These are phyloP conservation scores for Aspergillus niger DNA, from an alignment of 2,329 filamentous ascomycete genomes.

Conservation along the genomic window DNA sequence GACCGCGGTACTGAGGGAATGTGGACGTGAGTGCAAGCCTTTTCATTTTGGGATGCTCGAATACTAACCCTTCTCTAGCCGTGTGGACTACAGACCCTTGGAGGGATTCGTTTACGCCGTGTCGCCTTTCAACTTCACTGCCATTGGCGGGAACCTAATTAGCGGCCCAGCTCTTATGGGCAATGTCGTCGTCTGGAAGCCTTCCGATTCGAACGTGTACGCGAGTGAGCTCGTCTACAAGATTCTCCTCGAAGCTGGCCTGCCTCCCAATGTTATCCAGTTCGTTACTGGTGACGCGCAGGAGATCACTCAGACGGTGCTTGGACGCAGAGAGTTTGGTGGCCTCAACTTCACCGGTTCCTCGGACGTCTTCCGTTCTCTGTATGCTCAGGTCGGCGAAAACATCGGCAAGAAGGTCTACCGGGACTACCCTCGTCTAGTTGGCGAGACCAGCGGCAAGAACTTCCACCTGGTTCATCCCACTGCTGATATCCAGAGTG, in stretches of 20 bases:
- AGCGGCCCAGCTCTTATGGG: slow-evolving; percentile 83
- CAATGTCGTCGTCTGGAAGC: slow-evolving; percentile 96
- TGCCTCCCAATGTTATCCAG: slow-evolving; percentile 86
- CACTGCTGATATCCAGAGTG: slow-evolving; percentile 73
- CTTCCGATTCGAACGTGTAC: slow-evolving; percentile 79
- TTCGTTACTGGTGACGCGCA: slow-evolving; percentile 87
- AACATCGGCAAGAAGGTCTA: slow-evolving; percentile 79
- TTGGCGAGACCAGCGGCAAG: slow-evolving; percentile 87
- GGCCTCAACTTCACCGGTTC: slow-evolving; percentile 89
- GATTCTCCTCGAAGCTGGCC: slow-evolving; percentile 86
- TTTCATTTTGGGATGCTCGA: too few relatives aligned
- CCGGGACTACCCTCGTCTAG: slow-evolving; percentile 77
- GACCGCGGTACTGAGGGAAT: slow-evolving; percentile 76
- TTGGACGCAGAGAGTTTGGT: slow-evolving; percentile 77
- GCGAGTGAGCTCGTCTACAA: slow-evolving; percentile 87
- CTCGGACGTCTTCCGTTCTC: slow-evolving; percentile 81
- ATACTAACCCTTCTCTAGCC: slow-evolving; percentile 43
- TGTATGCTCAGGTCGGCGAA: slow-evolving; percentile 81
- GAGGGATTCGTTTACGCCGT: slow-evolving; percentile 95
- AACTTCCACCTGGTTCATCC: slow-evolving; percentile 83
- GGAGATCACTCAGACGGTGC: slow-evolving; percentile 73
- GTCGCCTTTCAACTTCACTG: slow-evolving; percentile 95
- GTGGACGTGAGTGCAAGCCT: slow-evolving; percentile 67
- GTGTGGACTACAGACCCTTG: slow-evolving; percentile 81
- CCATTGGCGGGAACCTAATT: slow-evolving; percentile 83